Conservation (phyloP, 179 eudicot species). For the Nepenthes alata region DNA sequence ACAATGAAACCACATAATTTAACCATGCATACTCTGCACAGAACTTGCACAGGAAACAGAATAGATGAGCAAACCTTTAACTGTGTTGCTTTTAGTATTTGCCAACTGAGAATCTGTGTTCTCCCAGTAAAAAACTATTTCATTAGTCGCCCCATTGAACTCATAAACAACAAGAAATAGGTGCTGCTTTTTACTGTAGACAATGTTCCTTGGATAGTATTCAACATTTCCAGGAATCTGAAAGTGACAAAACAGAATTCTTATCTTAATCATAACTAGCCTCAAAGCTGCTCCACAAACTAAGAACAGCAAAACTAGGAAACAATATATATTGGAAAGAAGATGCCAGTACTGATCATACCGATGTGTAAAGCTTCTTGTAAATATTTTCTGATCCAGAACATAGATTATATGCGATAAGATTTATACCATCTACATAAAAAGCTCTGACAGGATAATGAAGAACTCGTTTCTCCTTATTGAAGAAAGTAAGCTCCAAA, state of each 20-base stretch:
- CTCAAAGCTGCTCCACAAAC: background rate
- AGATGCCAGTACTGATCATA: conserved; percentile 13
- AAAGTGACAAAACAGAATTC: conserved; percentile 12
- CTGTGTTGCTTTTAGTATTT: conserved; percentile 63
- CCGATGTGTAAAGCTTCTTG: conserved; percentile 81
- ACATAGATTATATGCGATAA: conserved; percentile 74
- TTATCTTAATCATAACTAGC: background rate
- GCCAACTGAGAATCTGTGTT: conserved; percentile 57
- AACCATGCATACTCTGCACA: background rate
- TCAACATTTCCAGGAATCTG: conserved; percentile 88
- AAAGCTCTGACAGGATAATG: conserved; percentile 94
- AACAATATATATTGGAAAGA: background rate
- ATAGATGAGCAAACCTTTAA: conserved; percentile 47
- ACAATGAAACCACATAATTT: conserved; percentile 1
- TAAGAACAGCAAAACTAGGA: background rate
- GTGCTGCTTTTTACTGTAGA: conserved; percentile 75
- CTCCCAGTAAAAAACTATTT: conserved; percentile 80
- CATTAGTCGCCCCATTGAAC: conserved; percentile 59
- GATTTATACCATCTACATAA: conserved; percentile 72
- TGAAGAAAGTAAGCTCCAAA: conserved; percentile 90
- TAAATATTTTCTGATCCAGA: conserved; percentile 80
- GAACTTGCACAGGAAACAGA: conserved; percentile 5
- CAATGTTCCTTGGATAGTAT: conserved; percentile 49
- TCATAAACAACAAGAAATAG: conserved; percentile 77
- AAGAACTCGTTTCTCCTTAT: conserved; percentile 73